Base-by-base conservation (phyloP, 1,139 yeast species). In the Saccharomycopsis phalli region DNA sequence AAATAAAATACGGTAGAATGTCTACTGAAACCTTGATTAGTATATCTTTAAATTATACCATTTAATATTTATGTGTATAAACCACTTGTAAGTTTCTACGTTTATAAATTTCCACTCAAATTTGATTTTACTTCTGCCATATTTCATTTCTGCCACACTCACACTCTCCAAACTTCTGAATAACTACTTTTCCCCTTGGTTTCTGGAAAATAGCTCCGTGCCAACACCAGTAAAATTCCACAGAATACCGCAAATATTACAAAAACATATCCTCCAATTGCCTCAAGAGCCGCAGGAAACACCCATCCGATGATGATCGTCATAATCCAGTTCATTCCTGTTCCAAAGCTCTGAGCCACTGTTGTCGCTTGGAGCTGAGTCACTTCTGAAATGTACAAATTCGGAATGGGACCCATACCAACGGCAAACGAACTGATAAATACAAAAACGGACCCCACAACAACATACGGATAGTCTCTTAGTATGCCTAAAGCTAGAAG, bases 361-460 rank as follows among this genome's bases (percentile, higher is more conserved):
- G 88, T 93, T 45, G 77, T 81, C 2, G 93, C 93, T 42, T 74
- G 74, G 1, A 74, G 66, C 45, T 87, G 94, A 0, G 95, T 81
- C 16, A 88, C 77, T 57, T 91, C 97, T 5, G 94, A 76, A n/a
- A 88, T 80, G 45, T 88, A 62, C 50, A 88, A 63, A 61, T 88
- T 88, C 23, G 98, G 97, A 40, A 91, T 84, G 11, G 98, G 97
- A 0, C 98, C 98, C 49, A 87, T 60, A 0, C 98, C 98, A 36
- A 81, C 63, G 0, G 96, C 97, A 63, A 88, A 91, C 33, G 84
- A 73, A 1, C 81, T 75, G 37, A 88, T 87, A 57, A 84, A 87
- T 1, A 72, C 58, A 44, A 83, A 74, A 0, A 88, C 79, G 2
- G 91, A 77, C 0, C 72, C 42, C 1, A 84, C 76, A 1, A 93